A percentile compares a stretch with the other conserved stretches of the same genome.
phyloP scores from a whole-genome alignment of 257 asterid genomes.

The Rubia yunnanensis region DNA sequence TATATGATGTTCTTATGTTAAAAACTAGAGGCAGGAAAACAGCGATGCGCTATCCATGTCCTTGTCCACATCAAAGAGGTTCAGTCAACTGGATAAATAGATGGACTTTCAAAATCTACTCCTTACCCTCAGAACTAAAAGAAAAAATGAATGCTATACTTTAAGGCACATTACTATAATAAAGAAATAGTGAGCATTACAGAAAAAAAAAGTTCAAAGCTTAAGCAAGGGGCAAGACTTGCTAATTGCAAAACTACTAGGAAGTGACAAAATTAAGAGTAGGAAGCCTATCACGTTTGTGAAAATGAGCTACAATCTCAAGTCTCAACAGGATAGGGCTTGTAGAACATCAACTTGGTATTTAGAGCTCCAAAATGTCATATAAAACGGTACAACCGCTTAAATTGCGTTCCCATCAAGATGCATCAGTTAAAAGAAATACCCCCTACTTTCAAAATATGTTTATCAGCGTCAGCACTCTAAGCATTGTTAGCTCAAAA shows the following conservation, averaged over 20 bases:
- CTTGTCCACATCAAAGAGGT: neutral
- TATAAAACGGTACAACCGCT: neutral
- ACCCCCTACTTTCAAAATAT: too few species aligned
- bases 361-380: neutral
- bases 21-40: constrained; percentile 2
- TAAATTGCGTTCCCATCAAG: neutral
- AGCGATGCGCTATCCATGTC: neutral
- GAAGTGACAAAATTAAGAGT: neutral
- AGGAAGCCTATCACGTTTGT: neutral
- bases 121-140: neutral
- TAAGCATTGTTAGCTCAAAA: too few species aligned
- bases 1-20: neutral
- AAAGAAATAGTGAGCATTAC: neutral
- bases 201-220: neutral
- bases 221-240: neutral
- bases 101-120: neutral
- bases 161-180: neutral
- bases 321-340: neutral
- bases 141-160: neutral
- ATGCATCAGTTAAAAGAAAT: neutral
- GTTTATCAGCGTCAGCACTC: too few species aligned
- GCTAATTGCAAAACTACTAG: neutral
- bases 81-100: neutral
- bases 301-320: neutral
- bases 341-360: neutral